These are phyloP conservation scores for Fusarium sarcochroum DNA, from an alignment of 2,329 filamentous ascomycete genomes.

Conservation along the genomic window DNA sequence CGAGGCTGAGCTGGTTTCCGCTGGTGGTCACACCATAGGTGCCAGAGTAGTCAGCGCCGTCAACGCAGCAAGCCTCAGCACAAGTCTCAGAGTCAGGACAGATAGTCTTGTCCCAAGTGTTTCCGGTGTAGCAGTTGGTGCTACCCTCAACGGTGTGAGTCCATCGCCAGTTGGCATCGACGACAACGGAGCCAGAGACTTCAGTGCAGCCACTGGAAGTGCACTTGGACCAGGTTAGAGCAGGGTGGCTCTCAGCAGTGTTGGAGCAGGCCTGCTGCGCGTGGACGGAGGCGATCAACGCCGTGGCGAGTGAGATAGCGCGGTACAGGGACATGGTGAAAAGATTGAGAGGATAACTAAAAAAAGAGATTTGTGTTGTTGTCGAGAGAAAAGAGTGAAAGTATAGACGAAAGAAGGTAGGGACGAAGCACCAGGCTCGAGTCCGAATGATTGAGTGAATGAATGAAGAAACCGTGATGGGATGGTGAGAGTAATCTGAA, in stretches of 20 bases:
- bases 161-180: conserved; percentile 75
- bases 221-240: conserved; percentile 67
- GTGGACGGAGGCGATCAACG: conserved; percentile 44
- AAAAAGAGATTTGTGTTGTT: neutral
- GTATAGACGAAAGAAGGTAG: conserved; percentile 15
- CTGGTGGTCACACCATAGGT: conserved; percentile 68
- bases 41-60: conserved; percentile 64
- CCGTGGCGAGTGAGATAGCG: conserved; percentile 44
- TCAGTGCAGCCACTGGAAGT: conserved; percentile 64
- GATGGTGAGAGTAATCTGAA: conserved; percentile 4
- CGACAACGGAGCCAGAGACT: conserved; percentile 64
- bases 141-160: conserved; percentile 61
- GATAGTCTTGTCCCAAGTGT: conserved; percentile 59
- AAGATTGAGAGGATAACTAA: neutral
- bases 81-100: conserved; percentile 59
- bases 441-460: conserved; percentile 11
- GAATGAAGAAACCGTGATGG: conserved; percentile 15
- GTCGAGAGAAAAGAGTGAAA: conserved; percentile 16
- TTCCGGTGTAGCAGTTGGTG: conserved; percentile 70
- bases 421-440: conserved; percentile 36
- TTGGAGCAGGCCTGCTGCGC: conserved; percentile 66
- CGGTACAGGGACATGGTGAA: conserved; percentile 43
- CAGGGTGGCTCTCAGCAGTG: conserved; percentile 65
- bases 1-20: conserved; percentile 64
- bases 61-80: conserved; percentile 64